Evolutionary conservation across 2,329 filamentous ascomycete genomes (phyloP), one percentile per base, ranked within the genome.

Genomic region (Lasiodiplodia hormozganensis): DNA sequence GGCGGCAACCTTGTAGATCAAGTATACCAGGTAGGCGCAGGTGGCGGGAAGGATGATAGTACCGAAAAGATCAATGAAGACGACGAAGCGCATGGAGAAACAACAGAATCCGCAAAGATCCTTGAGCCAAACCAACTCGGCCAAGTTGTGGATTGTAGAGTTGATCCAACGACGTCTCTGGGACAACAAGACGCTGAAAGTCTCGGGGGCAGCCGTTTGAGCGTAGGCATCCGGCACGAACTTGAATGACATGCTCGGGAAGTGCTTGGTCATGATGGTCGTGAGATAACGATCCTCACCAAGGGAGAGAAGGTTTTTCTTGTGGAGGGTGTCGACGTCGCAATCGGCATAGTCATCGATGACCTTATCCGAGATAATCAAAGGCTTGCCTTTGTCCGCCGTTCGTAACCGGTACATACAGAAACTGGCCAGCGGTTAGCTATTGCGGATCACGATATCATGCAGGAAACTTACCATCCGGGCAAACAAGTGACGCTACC

Each of bases 141-240:
- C 92, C 77, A 99, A 81, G 79, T 99, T 99, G 85, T 99, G 96
- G 70, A 99, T 91, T 11, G 96, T 99, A 1, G 96, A 98, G 83
- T 99, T 99, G 81, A 99, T 99, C 96, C 96, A 99, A 79, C 96
- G 92, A 85, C 96, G 94, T 86, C 96, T 90, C 79, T 99, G 96
- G n/a, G 96, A 99, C 38, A 99, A 85, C 74, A 99, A 83, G 74
- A 99, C 93, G 76, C 90, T 92, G 93, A 94, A 99, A 28, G 91
- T 92, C 76, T 98, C 94, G 2, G 96, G 96, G 0, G 96, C 96
- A 53, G 95, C 95, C 1, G 96, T 99, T 76, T 92, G 90, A 73
- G 94, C 96, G 79, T 94, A 96, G 8, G 96, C 96, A 80, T 97
- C 93, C 0, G 94, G 89, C 65, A 97, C 87, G 79, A 98, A 99